phyloP scores from a whole-genome alignment of 2,329 filamentous ascomycete genomes.

The Botrytis cinerea region DNA sequence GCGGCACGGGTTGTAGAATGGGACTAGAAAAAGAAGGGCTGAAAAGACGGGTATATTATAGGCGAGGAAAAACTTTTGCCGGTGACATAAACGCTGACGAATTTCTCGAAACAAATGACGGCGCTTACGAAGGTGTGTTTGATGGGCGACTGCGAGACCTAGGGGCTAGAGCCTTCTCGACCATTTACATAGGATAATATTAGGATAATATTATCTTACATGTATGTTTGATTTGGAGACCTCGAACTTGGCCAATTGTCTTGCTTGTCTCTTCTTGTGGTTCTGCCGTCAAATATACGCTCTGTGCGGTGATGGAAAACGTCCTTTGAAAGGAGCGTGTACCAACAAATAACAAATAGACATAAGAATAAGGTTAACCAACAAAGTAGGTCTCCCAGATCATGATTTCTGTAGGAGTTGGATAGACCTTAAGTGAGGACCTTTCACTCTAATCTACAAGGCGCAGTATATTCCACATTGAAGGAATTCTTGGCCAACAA shows the following conservation, averaged over 20 bases:
- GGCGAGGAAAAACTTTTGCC: background rate
- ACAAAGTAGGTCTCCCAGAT: background rate
- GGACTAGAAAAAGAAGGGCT: background rate
- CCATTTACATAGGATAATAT: background rate
- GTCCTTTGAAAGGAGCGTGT: background rate
- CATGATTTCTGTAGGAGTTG: background rate
- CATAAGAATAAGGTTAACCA: background rate
- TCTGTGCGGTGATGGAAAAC: background rate
- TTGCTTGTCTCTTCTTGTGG: background rate
- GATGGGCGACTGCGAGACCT: background rate
- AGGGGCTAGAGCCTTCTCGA: background rate
- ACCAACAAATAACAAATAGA: background rate
- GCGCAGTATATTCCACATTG: background rate
- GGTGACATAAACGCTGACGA: background rate
- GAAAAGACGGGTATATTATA: background rate
- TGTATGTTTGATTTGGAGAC: background rate
- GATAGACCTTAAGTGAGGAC: background rate
- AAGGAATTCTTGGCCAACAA: slow-evolving; percentile 3
- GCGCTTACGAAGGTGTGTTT: background rate
- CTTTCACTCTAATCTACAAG: background rate
- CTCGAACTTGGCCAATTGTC: too few relatives aligned
- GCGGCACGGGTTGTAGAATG: background rate
- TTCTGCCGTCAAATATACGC: background rate
- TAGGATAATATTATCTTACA: too few relatives aligned
- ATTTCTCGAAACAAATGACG: background rate